Base-by-base conservation (phyloP, 768 basidiomycete genomes). In the Suillus discolor region DNA sequence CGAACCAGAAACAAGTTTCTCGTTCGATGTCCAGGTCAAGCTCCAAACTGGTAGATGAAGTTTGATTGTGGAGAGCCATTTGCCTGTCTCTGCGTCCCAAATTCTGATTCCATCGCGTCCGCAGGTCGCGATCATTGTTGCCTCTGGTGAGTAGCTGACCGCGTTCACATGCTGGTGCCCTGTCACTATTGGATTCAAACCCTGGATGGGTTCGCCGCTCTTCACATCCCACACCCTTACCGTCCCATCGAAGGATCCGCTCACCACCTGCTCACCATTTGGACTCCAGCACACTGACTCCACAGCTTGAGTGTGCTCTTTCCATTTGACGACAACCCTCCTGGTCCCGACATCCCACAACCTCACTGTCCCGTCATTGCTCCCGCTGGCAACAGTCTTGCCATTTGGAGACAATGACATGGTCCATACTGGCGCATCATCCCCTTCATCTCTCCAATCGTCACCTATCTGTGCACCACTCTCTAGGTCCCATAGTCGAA, bases 401-500 rank as follows among this genome's bases (percentile, higher is more conserved):
- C 47, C 54, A 15, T 57, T 18, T 4, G 54, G 44, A n/a, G 44
- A 45, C 12, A 41, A 62, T 12, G 20, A 16, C 44, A 44, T 25
- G 8, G 25, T 12, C n/a, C n/a, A 2, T 47, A 23, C 47, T 23
- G n/a, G 12, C 0, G n/a, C 44, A n/a, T 36, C 31, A 20, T 67
- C 44, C 20, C 54, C 63, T 4, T 41, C 47, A 39, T 73, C 72
- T 36, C 34, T 2, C 55, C 55, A 57, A 28, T 41, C 55, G 4
- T 66, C 42, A 18, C 62, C 66, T 11, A 62, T 16, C 9, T 25
- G 51, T 28, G 78, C 78, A 66, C 82, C 82, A 2, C 31, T 54
- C n/a, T 61, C 65, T 9, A 47, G 11, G 61, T 69, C 38, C 68
- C 68, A 69, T 18, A 69, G 6, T 34, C 69, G 62, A 15, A 69